Evolutionary conservation across 306 rosid genomes (phyloP), one percentile per base, ranked within the genome.

Genomic region (Cucumis cinereus): DNA sequence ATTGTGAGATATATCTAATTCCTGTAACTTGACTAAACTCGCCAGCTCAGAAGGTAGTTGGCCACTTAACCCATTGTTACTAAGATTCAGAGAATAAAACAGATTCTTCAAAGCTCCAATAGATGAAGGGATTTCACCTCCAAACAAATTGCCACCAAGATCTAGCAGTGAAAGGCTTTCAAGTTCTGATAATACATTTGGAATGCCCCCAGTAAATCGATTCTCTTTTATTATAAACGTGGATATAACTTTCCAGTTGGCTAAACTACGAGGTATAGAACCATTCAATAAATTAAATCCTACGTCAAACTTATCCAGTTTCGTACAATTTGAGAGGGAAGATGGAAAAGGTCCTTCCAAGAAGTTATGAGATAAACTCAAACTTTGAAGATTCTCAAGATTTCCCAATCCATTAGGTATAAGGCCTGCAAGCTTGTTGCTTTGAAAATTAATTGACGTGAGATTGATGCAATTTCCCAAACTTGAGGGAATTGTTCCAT

Each of bases 251-350:
- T 64, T 83, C 97, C 96, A 91, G 54, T 84, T 94, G 72, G 70
- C 66, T 72, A 90, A 77, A 73, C 87, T 85, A 23, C 56, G 81
- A 19, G 96, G 91, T 55, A 94, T 64, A 6, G 90, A 84, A 75
- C 96, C 94, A 68, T 86, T 93, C 74, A 93, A 66, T 77, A 79
- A 78, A 83, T 90, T 94, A 81, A 87, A 91, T 45, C 96, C 94
- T 53, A 80, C 96, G 74, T 88, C 89, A 73, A 91, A 86, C 8
- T 7, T 15, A 24, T 61, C 80, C 85, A 94, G 26, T 69, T 79
- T 87, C 60, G 79, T 60, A 79, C 94, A 91, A 10, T 82, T 82
- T 56, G 93, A 88, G 35, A 94, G 82, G 64, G 83, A 84, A 78
- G 89, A 50, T 8, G 97, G 90, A 81, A 94, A 70, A 75, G 90